Base-by-base conservation (phyloP, 306 rosid genomes). In the Astragalus membranaceus region DNA sequence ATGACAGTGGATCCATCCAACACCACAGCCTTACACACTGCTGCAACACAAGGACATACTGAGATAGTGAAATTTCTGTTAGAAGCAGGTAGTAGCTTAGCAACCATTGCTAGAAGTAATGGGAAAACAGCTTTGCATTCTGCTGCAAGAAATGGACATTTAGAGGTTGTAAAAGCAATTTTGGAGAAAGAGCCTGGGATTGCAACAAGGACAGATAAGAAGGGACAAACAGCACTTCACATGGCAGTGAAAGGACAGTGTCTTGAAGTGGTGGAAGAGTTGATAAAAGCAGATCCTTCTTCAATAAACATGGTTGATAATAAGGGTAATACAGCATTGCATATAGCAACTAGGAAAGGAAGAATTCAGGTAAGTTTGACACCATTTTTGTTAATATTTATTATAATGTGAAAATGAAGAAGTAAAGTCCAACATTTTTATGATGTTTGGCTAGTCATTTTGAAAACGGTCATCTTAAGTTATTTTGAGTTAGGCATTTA, bases 11-110 rank as follows among this genome's bases (percentile, higher is more conserved):
- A 95, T 81, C 79, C 79, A 67, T 87, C 92, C 7, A 95, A 95
- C 89, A 91, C 99, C 20, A 95, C 99, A 9, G 99, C 97, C 23
- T 76, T 95, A 78, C 99, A 95, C 85, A 91, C 97, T 5, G 99
- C 99, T 15, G 97, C 99, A n/a, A 85, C 88, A 5, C 92, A 89
- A 78, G 99, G 99, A 39, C 93, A 95, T 43, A 84, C 44, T 5
- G 93, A 89, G 88, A 78, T 87, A 14, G 97, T 95, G 66, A 78
- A 72, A 15, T 80, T 86, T 67, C 82, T 95, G n/a, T 66, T 88
- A 81, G 96, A 88, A 75, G 86, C 92, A 16, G 92, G 95, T 9
- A 91, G 95, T 70, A 81, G 89, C 71, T 47, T 95, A 35, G 99
- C 90, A 3, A 81, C 95, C 60, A 95, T 95, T 50, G 97, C 91